Evolutionary conservation across 2,329 filamentous ascomycete genomes (phyloP), one percentile per base, ranked within the genome.

Genomic region (Aspergillus ochraceus): DNA sequence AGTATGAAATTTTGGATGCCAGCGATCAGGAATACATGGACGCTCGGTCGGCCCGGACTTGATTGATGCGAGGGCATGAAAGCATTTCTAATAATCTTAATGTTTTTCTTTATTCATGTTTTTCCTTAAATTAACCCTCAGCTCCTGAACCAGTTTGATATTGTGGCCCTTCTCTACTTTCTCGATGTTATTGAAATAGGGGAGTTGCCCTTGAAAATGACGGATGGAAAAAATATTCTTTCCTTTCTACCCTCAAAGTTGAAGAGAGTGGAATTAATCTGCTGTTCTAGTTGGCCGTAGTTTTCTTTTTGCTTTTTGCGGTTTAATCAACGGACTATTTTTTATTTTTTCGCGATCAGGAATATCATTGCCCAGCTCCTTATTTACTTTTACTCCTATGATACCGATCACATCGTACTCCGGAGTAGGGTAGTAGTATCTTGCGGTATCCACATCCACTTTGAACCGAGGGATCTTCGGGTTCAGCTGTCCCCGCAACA

Each of bases 1-100:
- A 99, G 79, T 99, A 98, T 75, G 95, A 99, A 71, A 93, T 98
- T 66, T 86, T 98, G 50, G 92, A 97, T 79, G 94, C 92, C 49
- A 96, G 91, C 60, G 94, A 98, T 67, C 91, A 96, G 75, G 94
- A 98, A 74, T 89, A 85, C 66, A 75, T 86, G 54, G 83, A 83
- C 62, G 86, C 70, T 24, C 67, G 68, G 42, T 70, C 71, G 9
- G 67, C 68, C 47, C 55, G 60, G 54, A 61, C 62, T 59, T 70
- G 58, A 64, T 49, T 54, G 42, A 49, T 45, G 20, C 54, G 14
- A 42, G 30, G 32, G 12, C n/a, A 42, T n/a, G 17, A n/a, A 42
- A 42, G 4, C 36, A 42, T 42, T 19, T n/a, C 36, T 42, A 42
- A 17, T 42, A 42, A 42, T 42, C 6, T 42, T 6, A n/a, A n/a